Conservation (phyloP, 2,329 filamentous ascomycete genomes). For the Gyromitra esculenta region DNA sequence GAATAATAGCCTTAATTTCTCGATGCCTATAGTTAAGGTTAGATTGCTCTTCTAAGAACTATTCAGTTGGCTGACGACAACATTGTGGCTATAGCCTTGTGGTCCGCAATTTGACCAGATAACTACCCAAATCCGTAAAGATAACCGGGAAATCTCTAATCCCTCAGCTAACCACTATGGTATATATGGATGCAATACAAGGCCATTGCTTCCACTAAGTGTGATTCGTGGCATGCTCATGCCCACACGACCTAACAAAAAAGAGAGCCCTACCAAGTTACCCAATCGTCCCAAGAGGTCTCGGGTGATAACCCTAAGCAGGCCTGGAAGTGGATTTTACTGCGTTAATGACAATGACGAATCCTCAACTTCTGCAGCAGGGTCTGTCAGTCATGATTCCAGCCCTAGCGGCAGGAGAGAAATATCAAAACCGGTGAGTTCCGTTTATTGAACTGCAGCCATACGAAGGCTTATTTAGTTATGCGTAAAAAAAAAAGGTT, state of each 20-base stretch:
- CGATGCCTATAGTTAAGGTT: conserved; percentile 16
- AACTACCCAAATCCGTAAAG: background rate
- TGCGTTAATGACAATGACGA: background rate
- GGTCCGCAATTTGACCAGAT: background rate
- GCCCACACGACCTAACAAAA: background rate
- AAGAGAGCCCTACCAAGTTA: background rate
- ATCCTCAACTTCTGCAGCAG: background rate
- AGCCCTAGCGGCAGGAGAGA: background rate
- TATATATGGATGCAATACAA: background rate
- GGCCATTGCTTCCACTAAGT: conserved; percentile 37
- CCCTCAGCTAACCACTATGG: background rate
- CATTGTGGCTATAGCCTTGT: conserved; percentile 16
- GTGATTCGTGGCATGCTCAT: conserved; percentile 31
- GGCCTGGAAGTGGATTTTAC: conserved; percentile 38
- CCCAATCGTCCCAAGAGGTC: background rate
- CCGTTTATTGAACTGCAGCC: background rate
- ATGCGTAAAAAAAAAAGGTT: conserved; percentile 13
- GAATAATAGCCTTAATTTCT: conserved; percentile 22
- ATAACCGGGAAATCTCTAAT: background rate
- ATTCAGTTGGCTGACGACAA: conserved; percentile 25
- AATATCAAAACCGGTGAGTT: conserved; percentile 5
- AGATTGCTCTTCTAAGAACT: background rate
- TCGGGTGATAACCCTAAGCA: background rate
- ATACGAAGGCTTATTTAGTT: background rate
- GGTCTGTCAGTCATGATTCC: background rate